phyloP scores from a whole-genome alignment of 2,329 filamentous ascomycete genomes.

The Fusarium pseudoanthophilum region DNA sequence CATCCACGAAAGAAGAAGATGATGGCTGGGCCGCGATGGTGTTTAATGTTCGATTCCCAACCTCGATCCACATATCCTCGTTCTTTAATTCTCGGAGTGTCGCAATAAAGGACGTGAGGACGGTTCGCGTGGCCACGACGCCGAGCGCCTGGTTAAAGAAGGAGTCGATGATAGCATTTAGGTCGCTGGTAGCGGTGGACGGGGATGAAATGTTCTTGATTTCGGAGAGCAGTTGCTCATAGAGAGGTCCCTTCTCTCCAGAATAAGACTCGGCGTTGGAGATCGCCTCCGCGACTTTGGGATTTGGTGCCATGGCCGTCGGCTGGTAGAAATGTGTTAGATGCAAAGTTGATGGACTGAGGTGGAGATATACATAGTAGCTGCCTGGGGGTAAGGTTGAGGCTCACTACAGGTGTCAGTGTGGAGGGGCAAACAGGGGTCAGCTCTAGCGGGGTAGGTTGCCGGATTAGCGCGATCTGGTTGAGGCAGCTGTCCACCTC shows the following conservation, averaged over 20 bases:
- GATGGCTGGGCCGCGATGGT: constrained; percentile 70
- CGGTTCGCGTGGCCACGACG: constrained; percentile 77
- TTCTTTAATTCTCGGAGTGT: constrained; percentile 70
- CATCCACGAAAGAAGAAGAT: constrained; percentile 82
- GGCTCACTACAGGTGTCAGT: constrained; percentile 26
- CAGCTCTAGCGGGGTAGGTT: constrained; percentile 43
- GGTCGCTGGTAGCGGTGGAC: constrained; percentile 60
- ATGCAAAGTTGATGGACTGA: constrained; percentile 12
- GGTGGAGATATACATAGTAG: constrained; percentile 19
- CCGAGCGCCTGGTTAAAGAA: constrained; percentile 76
- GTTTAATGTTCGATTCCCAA: constrained; percentile 78
- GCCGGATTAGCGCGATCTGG: constrained; percentile 13
- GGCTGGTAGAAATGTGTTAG: not conserved
- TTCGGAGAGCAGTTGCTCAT: constrained; percentile 58
- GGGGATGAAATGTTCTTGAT: constrained; percentile 56
- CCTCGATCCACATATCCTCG: constrained; percentile 76
- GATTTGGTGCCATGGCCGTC: constrained; percentile 51
- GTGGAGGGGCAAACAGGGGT: constrained; percentile 40
- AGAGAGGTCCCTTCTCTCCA: constrained; percentile 57
- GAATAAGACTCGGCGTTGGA: constrained; percentile 51
- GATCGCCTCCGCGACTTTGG: constrained; percentile 58
- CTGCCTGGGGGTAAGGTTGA: constrained; percentile 34
- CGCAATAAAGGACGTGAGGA: constrained; percentile 74
- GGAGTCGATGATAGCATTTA: constrained; percentile 74
- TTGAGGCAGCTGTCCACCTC: not conserved